Evolutionary conservation across 768 basidiomycete species (phyloP), one percentile per base, ranked within the genome.

Genomic region (Mycena latifolia): DNA sequence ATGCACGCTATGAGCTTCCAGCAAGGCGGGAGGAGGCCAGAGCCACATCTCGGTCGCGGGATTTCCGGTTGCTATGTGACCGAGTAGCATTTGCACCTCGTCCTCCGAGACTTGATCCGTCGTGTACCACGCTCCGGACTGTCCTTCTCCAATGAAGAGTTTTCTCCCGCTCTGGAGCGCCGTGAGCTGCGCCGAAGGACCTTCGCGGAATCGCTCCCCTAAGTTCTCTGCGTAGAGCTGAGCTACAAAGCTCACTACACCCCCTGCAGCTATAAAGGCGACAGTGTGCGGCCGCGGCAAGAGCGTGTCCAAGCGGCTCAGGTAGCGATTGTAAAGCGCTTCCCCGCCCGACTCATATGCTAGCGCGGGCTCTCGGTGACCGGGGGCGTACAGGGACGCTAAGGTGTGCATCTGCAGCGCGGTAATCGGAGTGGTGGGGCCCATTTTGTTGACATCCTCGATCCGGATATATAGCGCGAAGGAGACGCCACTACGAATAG

Each of bases 221-320:
- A n/a, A n/a, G n/a, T n/a, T n/a, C n/a, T n/a, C n/a, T n/a, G n/a
- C 45, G 12, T 46, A 57, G 14, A 33, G 14, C 37, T 55, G 53
- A 2, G 53, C 53, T 1, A 55, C 7, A 12, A 17, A 55, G 27
- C 53, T 55, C 35, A 55, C 12, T 7, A 39, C 4, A 17, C 53
- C 53, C 33, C 53, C 53, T 22, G 9, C 20, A 7, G 6, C n/a
- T 2, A 55, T 41, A 24, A 55, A 55, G 20, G 53, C 53, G 5
- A 41, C 18, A 1, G 53, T 37, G 9, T 55, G 22, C 8, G 53
- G 53, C 0, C 52, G 33, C 6, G 1, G 24, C 6, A 54, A 10
- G 2, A 54, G 35, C 1, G 31, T 4, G 8, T 17, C 25, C 5
- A 54, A 4, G 1, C 5, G 9, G 33, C 3, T 12, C 14, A 3